phyloP scores from a whole-genome alignment of 495 filamentous ascomycete species.

The Astrothelium macrocarpum region DNA sequence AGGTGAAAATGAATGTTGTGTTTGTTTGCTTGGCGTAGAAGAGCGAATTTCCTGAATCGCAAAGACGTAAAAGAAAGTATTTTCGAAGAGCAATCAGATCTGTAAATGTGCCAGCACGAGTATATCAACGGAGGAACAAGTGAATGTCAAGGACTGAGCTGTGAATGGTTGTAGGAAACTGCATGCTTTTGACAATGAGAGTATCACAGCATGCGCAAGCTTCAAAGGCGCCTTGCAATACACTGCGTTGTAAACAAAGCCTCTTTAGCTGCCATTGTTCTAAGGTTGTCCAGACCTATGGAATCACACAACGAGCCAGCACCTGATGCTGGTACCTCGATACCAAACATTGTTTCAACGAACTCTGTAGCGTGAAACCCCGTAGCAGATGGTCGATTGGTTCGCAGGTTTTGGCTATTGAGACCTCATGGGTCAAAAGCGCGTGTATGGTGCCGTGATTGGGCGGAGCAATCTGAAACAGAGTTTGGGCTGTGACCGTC shows the following conservation, averaged over 20 bases:
- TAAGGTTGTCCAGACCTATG: background rate
- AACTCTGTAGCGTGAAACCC: background rate
- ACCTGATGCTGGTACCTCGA: background rate
- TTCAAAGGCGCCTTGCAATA: background rate
- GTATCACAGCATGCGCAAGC: background rate
- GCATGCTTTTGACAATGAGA: background rate
- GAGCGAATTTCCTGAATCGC: background rate
- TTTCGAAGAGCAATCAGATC: background rate
- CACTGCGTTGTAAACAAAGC: background rate
- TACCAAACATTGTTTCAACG: constrained; percentile 4
- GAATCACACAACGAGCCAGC: background rate
- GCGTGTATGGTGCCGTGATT: background rate
- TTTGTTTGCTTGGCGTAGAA: background rate
- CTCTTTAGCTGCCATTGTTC: background rate
- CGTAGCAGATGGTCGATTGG: background rate
- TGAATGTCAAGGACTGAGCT: background rate
- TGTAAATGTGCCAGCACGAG: background rate
- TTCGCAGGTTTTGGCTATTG: background rate
- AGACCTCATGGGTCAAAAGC: background rate
- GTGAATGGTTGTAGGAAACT: background rate
- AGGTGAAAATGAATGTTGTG: background rate
- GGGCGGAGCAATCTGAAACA: background rate
- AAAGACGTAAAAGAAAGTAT: background rate
- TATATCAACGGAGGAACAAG: background rate
- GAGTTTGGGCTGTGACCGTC: background rate